Evolutionary conservation across 140 eudicot species (phyloP), one percentile per base, ranked within the genome.

Genomic region (Cichorium intybus): DNA sequence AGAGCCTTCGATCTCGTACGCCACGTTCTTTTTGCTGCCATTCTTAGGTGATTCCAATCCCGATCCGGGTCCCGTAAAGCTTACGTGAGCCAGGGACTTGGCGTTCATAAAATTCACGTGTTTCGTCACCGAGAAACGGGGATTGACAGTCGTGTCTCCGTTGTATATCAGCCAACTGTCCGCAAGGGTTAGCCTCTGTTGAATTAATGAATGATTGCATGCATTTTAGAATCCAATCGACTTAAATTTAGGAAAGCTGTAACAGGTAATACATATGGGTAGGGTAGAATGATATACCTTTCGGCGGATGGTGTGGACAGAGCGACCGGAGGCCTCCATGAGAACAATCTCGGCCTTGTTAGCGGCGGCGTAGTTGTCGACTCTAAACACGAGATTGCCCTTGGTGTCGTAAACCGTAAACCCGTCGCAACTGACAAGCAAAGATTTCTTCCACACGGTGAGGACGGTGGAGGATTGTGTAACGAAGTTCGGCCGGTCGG

Each of bases 381-480:
- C 96, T 10, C 96, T 82, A 62, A 73, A 87, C 6, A 87, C 83
- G n/a, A 87, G 84, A 60, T 79, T 79, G 0, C 96, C 96, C 2
- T 43, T 76, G 26, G 82, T 48, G 45, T 87, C 89, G 10, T 58
- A 87, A 3, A 87, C 96, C 4, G 96, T 87, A 46, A 87, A 84
- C 7, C 96, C 96, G 16, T 84, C 79, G 73, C 95, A 83, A 68
- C 71, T 87, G 56, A 87, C 64, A 11, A 87, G 81, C 61, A 87
- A 34, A 0, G 95, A 87, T 54, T 87, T 87, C 68, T 79, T 87
- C 95, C 95, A 87, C 14, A 87, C 95, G 0, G 95, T 84, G 12
- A 87, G 82, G 53, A 79, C 68, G 16, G 53, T 45, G 7, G 72
- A 70, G 4, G 64, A 22, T 63, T 23, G 71, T 5, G 26, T 24